These are phyloP conservation scores for Allomyces javanicus DNA, from an alignment of 192 early-diverging fungal species.

Conservation along the genomic window DNA sequence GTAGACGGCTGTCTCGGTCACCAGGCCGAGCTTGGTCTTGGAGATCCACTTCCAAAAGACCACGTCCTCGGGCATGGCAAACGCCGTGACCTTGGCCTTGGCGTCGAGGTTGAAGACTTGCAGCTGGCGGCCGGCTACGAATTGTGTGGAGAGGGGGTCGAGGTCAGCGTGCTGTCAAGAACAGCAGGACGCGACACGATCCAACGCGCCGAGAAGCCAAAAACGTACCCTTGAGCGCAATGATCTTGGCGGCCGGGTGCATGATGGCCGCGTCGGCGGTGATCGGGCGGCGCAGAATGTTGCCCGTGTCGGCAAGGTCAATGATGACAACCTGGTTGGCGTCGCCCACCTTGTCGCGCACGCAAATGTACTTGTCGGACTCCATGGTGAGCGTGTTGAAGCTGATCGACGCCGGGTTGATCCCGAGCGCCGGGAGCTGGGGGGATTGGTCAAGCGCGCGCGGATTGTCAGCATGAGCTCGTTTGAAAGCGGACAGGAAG, in stretches of 20 bases:
- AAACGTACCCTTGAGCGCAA: slow-evolving; percentile 78
- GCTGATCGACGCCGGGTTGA: slow-evolving; percentile 80
- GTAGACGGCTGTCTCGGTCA: slow-evolving; percentile 73
- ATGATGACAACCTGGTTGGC: slow-evolving; percentile 78
- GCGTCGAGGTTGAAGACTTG: slow-evolving; percentile 96
- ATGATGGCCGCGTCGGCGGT: slow-evolving; percentile 96
- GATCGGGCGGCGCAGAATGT: slow-evolving; percentile 74
- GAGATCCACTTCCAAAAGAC: slow-evolving; percentile 95
- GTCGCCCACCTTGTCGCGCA: slow-evolving; percentile 73
- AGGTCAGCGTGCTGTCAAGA: background rate
- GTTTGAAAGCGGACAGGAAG: background rate
- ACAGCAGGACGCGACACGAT: background rate
- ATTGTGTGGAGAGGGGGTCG: slow-evolving; percentile 2
- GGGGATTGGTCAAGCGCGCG: background rate
- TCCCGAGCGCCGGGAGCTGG: slow-evolving; percentile 74
- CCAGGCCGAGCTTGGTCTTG: slow-evolving; percentile 60
- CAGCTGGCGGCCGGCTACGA: slow-evolving; percentile 51
- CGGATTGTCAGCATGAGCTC: background rate
- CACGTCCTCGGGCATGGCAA: slow-evolving; percentile 77
- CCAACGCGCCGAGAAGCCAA: background rate
- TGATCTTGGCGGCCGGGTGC: slow-evolving; percentile 82
- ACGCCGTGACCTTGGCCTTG: slow-evolving; percentile 88
- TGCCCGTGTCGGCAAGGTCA: slow-evolving; percentile 68
- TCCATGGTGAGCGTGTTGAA: slow-evolving; percentile 97
- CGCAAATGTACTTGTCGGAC: slow-evolving; percentile 94